These are phyloP conservation scores for Cryptococcus wingfieldii DNA, from an alignment of 1,284 basidiomycete species.

Conservation along the genomic window DNA sequence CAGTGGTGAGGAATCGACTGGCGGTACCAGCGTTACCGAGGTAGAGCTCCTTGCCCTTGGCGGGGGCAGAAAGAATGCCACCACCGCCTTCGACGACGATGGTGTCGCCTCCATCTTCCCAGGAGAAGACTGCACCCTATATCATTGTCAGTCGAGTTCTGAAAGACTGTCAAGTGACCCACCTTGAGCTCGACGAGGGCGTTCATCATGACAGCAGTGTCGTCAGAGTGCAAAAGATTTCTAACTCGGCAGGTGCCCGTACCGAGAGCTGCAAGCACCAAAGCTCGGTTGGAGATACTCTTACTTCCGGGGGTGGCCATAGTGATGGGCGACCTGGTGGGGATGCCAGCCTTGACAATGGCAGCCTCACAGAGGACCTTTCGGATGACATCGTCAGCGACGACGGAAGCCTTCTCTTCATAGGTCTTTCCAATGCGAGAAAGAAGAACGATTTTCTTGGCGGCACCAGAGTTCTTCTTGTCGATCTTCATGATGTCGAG, in stretches of 20 bases:
- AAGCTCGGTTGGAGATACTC: slow-evolving; percentile 91
- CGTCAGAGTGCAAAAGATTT: slow-evolving; percentile 93
- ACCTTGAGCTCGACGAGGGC: slow-evolving; percentile 83
- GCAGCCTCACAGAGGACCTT: slow-evolving; percentile 75
- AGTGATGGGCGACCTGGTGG: slow-evolving; percentile 61
- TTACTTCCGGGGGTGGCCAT: slow-evolving; percentile 95
- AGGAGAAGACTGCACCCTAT: slow-evolving; percentile 79
- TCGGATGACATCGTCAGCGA: slow-evolving; percentile 73
- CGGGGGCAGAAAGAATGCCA: slow-evolving; percentile 73
- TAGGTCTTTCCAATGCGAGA: slow-evolving; percentile 85
- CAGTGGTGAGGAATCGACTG: slow-evolving; percentile 93
- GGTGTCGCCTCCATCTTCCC: slow-evolving; percentile 92
- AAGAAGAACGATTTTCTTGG: slow-evolving; percentile 92
- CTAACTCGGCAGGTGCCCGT: slow-evolving; percentile 81
- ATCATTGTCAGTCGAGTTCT: background rate
- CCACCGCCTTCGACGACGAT: slow-evolving; percentile 85
- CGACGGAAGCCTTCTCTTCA: slow-evolving; percentile 85
- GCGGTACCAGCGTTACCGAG: slow-evolving; percentile 97
- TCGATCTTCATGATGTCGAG: slow-evolving; percentile 90
- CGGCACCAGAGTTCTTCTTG: slow-evolving; percentile 88
- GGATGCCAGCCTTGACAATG: slow-evolving; percentile 68
- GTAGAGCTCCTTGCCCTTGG: slow-evolving; percentile 80
- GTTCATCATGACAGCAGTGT: slow-evolving; percentile 99
- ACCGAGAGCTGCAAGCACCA: slow-evolving; percentile 88
- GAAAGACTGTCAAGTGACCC: slow-evolving; percentile 16